Evolutionary conservation across 257 asterid genomes (phyloP).

Genomic region (Craterostigma plantagineum): DNA sequence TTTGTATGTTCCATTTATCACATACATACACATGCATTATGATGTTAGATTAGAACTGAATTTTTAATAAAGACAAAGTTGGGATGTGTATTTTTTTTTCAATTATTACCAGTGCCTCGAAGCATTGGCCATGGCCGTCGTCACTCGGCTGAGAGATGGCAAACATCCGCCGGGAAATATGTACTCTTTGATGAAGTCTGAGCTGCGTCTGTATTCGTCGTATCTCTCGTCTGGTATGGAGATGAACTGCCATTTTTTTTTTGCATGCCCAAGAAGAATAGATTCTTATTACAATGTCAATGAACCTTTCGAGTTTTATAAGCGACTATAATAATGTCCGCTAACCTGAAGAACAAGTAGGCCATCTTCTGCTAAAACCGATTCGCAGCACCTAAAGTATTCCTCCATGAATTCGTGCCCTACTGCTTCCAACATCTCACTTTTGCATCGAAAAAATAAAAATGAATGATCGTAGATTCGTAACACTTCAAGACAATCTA

Average conservation of each 20-base stretch:
- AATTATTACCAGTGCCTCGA: constrained; percentile 64
- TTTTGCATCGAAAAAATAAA: too few relatives aligned
- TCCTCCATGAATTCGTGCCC: constrained; percentile 87
- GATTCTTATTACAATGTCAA: too few relatives aligned
- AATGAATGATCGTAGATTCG: too few relatives aligned
- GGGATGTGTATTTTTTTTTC: too few relatives aligned
- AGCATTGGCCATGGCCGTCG: constrained; percentile 68
- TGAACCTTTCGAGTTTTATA: too few relatives aligned
- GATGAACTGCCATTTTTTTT: constrained; percentile 56
- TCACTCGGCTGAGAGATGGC: constrained; percentile 66
- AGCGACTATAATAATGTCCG: too few relatives aligned
- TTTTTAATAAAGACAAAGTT: neutral
- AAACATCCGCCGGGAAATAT: constrained; percentile 86
- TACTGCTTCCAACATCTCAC: constrained; percentile 97
- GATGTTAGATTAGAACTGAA: too few relatives aligned
- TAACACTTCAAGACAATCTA: too few relatives aligned
- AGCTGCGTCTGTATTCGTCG: constrained; percentile 61
- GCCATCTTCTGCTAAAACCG: constrained; percentile 50
- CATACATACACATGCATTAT: too few relatives aligned
- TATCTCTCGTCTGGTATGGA: constrained; percentile 73
- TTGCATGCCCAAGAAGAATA: neutral
- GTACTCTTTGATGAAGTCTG: constrained; percentile 76
- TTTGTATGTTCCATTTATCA: too few relatives aligned
- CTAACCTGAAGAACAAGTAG: constrained; percentile 77
- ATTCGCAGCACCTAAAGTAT: constrained; percentile 55